Evolutionary conservation across 2,329 filamentous ascomycete species (phyloP).

Genomic region (Venturia effusa): DNA sequence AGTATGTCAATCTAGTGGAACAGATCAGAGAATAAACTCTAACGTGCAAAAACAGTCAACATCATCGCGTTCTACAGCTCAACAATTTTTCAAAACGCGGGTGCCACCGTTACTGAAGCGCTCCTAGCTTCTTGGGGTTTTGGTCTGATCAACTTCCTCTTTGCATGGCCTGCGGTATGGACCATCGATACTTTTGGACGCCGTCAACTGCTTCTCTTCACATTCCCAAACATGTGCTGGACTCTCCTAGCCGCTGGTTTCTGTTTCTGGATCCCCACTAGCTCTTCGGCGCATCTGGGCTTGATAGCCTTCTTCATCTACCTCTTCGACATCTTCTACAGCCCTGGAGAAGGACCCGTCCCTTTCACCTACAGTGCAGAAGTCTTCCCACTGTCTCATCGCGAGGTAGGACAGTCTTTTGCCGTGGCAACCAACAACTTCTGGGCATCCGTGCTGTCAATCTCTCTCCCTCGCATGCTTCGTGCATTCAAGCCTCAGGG

Average conservation of each 20-base stretch:
- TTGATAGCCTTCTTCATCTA: slow-evolving; percentile 47
- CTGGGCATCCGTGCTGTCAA: slow-evolving; percentile 47
- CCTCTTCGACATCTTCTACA: slow-evolving; percentile 38
- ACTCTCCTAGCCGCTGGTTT: slow-evolving; percentile 37
- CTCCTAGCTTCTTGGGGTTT: slow-evolving; percentile 49
- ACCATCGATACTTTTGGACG: slow-evolving; percentile 49
- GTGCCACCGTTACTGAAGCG: slow-evolving; percentile 28
- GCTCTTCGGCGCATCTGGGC: slow-evolving; percentile 31
- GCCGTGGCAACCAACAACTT: slow-evolving; percentile 56
- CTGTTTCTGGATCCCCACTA: slow-evolving; percentile 39
- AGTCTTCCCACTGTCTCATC: slow-evolving; percentile 58
- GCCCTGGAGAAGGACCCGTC: slow-evolving; percentile 41
- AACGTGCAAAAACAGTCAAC: slow-evolving; percentile 19
- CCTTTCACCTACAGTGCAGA: slow-evolving; percentile 60
- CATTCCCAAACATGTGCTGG: slow-evolving; percentile 41
- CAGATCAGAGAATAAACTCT: background rate
- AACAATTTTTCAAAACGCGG: slow-evolving; percentile 38
- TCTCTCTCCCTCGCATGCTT: slow-evolving; percentile 52
- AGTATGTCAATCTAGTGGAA: slow-evolving; percentile 23
- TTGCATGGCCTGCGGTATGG: slow-evolving; percentile 48
- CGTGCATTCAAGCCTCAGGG: slow-evolving; percentile 39
- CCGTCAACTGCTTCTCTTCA: slow-evolving; percentile 33
- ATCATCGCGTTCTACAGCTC: slow-evolving; percentile 42
- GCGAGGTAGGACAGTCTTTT: slow-evolving; percentile 62
- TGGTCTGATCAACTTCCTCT: slow-evolving; percentile 47